Base-by-base conservation (phyloP, 768 basidiomycete genomes). In the Brasilioporus rufonigricans region DNA sequence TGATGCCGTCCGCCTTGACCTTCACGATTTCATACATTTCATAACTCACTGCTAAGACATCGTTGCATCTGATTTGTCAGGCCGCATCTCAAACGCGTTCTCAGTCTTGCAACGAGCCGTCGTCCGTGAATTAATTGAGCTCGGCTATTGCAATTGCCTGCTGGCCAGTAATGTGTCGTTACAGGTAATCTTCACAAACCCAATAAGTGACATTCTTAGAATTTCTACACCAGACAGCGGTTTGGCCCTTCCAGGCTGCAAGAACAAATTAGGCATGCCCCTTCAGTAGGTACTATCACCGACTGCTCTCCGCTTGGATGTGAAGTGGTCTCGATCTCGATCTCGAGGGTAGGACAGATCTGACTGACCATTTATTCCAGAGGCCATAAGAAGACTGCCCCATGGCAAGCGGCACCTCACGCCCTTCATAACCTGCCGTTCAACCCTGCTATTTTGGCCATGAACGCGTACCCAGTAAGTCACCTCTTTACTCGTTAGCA, bases 381-480 rank as follows among this genome's bases (percentile, higher is more conserved):
- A 53, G 48, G 50, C 35, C 69, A 67, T 65, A 69, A 71, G 52
- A 59, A 56, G 57, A 44, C 55, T 32, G 47, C 41, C 51, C 44
- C 47, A 53, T 53, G 41, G 44, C 33, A 36, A 57, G 67, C 67
- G 63, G 50, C 47, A 47, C 58, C 56, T 54, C 59, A 56, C 60
- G 36, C 44, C 61, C n/a, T n/a, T n/a, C n/a, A n/a, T n/a, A n/a
- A n/a, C n/a, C n/a, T n/a, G 33, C 47, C 54, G 58, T 63, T 55
- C 39, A 13, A n/a, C 23, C 65, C 78, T 68, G 65, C 72, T 84
- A 80, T 84, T 83, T 81, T 80, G 84, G 80, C 82, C 85, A 87
- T 87, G 86, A 88, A 87, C 76, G 77, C 75, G 57, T 84, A 80
- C 69, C 80, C 81, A 33, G 83, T 87, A 63, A 59, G 85, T 73